Percentiles rank a stretch among this genome's conserved stretches.
Evolutionary conservation across 371 early-diverging fungal genomes (phyloP).

Genomic region (Rhizopus arrhizus): DNA sequence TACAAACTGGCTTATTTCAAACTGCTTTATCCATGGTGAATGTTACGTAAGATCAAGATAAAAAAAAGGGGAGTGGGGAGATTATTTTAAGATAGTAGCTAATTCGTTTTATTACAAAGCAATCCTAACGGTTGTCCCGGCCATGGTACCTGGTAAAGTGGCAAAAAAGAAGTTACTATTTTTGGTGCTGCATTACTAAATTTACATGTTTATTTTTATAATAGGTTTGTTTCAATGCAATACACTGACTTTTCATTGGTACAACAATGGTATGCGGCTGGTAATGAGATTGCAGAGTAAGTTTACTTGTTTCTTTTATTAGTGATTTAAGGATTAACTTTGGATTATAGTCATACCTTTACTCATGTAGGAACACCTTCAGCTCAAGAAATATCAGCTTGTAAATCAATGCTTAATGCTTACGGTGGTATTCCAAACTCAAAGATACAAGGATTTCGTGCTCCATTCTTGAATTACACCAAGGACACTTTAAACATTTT

Average conservation of each 20-base stretch:
- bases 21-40: constrained; percentile 42
- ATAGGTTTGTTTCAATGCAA: constrained; percentile 61
- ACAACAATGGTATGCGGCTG: constrained; percentile 71
- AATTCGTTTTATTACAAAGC: constrained; percentile 21
- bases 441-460: constrained; percentile 71
- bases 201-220: constrained; percentile 4
- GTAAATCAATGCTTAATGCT: constrained; percentile 56
- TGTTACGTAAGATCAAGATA: constrained; percentile 35
- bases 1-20: constrained; percentile 48
- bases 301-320: constrained; percentile 10
- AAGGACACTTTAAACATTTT: constrained; percentile 50
- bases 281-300: constrained; percentile 67
- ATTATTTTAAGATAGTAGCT: constrained; percentile 11
- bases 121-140: constrained; percentile 71
- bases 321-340: not conserved
- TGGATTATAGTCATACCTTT: constrained; percentile 57
- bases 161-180: constrained; percentile 4
- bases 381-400: constrained; percentile 52
- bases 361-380: constrained; percentile 59
- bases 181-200: constrained; percentile 15
- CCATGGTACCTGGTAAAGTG: constrained; percentile 42
- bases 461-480: constrained; percentile 70
- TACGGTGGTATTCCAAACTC: constrained; percentile 67
- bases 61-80: too few relatives aligned
- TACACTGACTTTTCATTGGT: constrained; percentile 69